Conservation (phyloP, 179 eudicot genomes). For the Silene noctiflora region DNA sequence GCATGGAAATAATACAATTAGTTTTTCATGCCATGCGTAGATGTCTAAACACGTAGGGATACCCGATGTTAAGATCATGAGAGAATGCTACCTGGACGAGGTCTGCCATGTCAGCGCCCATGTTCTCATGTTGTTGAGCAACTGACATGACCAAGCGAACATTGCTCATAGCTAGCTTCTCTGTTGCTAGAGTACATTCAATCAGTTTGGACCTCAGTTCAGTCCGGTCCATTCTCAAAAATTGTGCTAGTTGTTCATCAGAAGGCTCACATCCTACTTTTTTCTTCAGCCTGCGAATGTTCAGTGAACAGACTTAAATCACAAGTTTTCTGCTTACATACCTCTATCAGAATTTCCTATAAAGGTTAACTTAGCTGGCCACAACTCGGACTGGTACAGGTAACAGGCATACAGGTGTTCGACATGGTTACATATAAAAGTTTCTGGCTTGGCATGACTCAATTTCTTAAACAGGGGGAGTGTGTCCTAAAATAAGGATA, state of each 20-base stretch:
- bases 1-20: conserved; percentile 16
- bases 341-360: conserved; percentile 1
- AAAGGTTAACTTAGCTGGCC: too few relatives aligned
- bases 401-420: too few relatives aligned
- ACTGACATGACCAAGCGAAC: conserved; percentile 94
- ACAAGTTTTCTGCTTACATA: too few relatives aligned
- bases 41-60: conserved; percentile 1
- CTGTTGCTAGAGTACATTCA: conserved; percentile 85
- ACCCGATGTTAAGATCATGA: not conserved
- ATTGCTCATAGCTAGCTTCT: conserved; percentile 88
- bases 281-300: conserved; percentile 58
- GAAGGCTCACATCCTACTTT: conserved; percentile 83
- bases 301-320: too few relatives aligned
- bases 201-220: conserved; percentile 61
- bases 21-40: conserved; percentile 7
- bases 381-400: too few relatives aligned
- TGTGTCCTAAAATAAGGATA: too few relatives aligned
- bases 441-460: too few relatives aligned
- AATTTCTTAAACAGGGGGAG: too few relatives aligned
- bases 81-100: conserved; percentile 75
- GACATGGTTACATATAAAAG: too few relatives aligned
- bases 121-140: conserved; percentile 79
- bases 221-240: conserved; percentile 56
- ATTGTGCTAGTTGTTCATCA: conserved; percentile 80
- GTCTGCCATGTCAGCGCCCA: conserved; percentile 96